Conservation (phyloP, 2,329 filamentous ascomycete species). For the Apiospora sp. region DNA sequence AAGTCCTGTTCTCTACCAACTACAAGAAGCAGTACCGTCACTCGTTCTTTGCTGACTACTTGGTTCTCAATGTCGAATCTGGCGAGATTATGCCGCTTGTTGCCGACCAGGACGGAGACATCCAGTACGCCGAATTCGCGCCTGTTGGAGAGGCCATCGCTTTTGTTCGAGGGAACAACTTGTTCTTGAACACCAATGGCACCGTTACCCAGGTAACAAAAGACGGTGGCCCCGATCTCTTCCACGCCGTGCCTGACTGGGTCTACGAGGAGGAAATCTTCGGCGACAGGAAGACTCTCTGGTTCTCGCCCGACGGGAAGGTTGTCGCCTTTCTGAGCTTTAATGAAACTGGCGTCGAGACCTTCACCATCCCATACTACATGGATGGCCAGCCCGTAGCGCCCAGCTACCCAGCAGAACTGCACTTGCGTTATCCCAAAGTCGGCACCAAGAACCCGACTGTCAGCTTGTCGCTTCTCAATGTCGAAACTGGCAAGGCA, state of each 20-base stretch:
- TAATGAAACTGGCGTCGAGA: conserved; percentile 72
- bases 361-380: conserved; percentile 72
- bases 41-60: conserved; percentile 73
- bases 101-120: conserved; percentile 66
- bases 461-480: conserved; percentile 64
- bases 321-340: conserved; percentile 64
- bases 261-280: conserved; percentile 69
- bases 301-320: conserved; percentile 65
- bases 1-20: conserved; percentile 69
- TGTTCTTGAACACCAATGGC: conserved; percentile 66
- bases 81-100: conserved; percentile 63
- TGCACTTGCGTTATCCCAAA: conserved; percentile 73
- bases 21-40: conserved; percentile 74
- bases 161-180: conserved; percentile 72
- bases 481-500: conserved; percentile 55
- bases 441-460: conserved; percentile 73
- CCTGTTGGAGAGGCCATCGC: conserved; percentile 66
- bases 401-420: conserved; percentile 67
- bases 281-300: conserved; percentile 57
- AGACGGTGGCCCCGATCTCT: conserved; percentile 67
- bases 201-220: conserved; percentile 63
- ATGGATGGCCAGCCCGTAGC: conserved; percentile 55
- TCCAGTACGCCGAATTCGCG: conserved; percentile 72
- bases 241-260: conserved; percentile 72
- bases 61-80: conserved; percentile 67